Evolutionary conservation across 73 alveolate genomes (phyloP), one percentile per base, ranked within the genome.

Genomic region (Uronychia setigera): DNA sequence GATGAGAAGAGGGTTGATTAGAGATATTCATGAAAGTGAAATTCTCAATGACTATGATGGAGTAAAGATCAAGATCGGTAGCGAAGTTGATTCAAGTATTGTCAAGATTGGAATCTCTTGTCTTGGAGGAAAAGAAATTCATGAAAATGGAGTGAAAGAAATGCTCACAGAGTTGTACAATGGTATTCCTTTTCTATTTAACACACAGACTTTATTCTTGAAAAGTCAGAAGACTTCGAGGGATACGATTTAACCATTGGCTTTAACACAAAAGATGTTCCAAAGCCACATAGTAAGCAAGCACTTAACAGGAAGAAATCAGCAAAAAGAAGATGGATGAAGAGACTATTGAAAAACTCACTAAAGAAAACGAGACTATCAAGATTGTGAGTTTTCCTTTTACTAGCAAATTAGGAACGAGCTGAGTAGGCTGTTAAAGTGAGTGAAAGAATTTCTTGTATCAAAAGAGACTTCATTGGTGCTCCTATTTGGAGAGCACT

Each of bases 401-500:
- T 5, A 46, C 19, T 46, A 11, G 67, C 5, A 11, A 19, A 46
- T 19, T 46, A 46, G 88, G 88, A 88, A 60, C 35, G 89, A 59
- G 88, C 57, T 0, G 79, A 58, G 81, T 13, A 35, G 19, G 91
- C 87, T 11, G 91, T 76, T n/a, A 86, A 77, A 67, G 74, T 88
- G 1, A 35, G 82, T 29, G 46, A 31, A 31, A 78, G 67, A 31
- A 76, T 80, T 88, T 82, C 91, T 25, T 29, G 75, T 60, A 83
- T 88, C 77, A 88, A 88, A 67, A 76, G 86, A 26, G 94, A 88
- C 80, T 88, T 88, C 85, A 77, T 88, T 82, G 91, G 94, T 0
- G 94, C 94, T 27, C 94, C 94, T 1, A 88, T 88, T 19, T 31
- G 94, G 85, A 82, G 86, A 33, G 94, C 94, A 31, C 76, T 88